phyloP scores from a whole-genome alignment of 2,329 filamentous ascomycete genomes.

The Geosmithia putterillii region DNA sequence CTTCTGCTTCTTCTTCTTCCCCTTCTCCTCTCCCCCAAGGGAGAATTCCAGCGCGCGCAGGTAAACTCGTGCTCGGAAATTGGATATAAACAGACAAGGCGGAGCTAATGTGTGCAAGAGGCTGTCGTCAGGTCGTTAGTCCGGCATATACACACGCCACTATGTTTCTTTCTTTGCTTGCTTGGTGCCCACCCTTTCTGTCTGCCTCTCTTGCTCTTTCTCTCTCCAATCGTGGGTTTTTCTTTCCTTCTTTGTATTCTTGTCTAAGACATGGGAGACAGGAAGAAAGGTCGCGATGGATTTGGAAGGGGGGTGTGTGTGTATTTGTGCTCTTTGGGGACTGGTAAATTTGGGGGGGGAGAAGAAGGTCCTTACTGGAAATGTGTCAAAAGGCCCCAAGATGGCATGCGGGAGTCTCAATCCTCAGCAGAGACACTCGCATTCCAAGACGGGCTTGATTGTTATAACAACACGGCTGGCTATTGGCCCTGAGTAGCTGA shows the following conservation, averaged over 20 bases:
- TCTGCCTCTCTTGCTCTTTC: too few relatives aligned
- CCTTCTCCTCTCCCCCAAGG: background rate
- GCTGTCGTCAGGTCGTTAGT: background rate
- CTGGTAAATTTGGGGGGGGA: background rate
- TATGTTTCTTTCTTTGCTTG: background rate
- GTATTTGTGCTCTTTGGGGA: background rate
- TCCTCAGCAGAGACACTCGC: constrained; percentile 2
- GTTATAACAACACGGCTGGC: constrained; percentile 1
- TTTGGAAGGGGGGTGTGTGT: background rate
- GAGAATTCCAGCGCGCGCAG: background rate
- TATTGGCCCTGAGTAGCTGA: background rate
- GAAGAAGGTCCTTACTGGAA: background rate
- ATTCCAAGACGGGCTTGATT: constrained; percentile 2
- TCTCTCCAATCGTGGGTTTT: too few relatives aligned
- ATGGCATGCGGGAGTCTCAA: constrained; percentile 1
- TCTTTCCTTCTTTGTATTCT: background rate
- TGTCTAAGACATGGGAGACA: too few relatives aligned
- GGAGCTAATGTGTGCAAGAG: background rate
- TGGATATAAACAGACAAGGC: background rate
- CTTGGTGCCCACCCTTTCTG: too few relatives aligned
- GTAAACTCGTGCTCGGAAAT: background rate
- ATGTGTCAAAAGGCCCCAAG: background rate
- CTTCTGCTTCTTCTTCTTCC: background rate
- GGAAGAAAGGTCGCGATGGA: background rate
- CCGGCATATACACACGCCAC: background rate